Base-by-base conservation (phyloP, 805 yeast genomes). In the Nakazawaea peltata region DNA sequence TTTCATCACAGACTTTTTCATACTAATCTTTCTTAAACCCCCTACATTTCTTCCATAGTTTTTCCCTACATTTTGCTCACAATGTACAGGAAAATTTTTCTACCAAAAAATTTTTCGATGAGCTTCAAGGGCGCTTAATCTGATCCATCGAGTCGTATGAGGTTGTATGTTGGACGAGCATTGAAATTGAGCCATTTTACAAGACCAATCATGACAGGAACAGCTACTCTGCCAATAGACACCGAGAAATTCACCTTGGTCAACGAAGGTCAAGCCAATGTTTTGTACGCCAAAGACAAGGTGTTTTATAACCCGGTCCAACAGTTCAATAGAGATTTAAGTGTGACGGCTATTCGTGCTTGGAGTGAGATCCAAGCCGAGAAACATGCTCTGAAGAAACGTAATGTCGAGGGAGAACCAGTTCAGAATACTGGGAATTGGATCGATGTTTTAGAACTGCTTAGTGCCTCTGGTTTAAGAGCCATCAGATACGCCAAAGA, bases 241-340 rank as follows among this genome's bases (percentile, higher is more conserved):
- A 17, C 32, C 7, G 44, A 54, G 15, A 61, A 59, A 30, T 62
- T 45, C 43, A 51, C 53, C 27, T 49, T 59, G 17, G 59, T 69
- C 19, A 62, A 53, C 30, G 98, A 92, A 56, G 99, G 99, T 2
- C 63, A 69, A 37, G 97, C 97, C 11, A 71, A 78, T 17, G 77
- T 92, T 29, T 63, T 88, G 22, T 82, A 81, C 42, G 90, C 95
- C 4, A 80, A 83, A 48, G 87, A 83, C 45, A 67, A 69, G 40
- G 98, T 92, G 9, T 92, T 92, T 53, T 92, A 92, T 59, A 92
- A 92, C 54, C 97, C 95, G 8, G 82, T 92, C 37, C 99, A 92
- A 59, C 97, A 90, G 59, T 92, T 87, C 60, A 92, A 92, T 57
- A 71, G 99, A 48, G 99, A 92, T 53, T 61, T 92, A 32, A 81